Conservation (phyloP, 2,329 filamentous ascomycete genomes). For the Botrytis byssoidea region DNA sequence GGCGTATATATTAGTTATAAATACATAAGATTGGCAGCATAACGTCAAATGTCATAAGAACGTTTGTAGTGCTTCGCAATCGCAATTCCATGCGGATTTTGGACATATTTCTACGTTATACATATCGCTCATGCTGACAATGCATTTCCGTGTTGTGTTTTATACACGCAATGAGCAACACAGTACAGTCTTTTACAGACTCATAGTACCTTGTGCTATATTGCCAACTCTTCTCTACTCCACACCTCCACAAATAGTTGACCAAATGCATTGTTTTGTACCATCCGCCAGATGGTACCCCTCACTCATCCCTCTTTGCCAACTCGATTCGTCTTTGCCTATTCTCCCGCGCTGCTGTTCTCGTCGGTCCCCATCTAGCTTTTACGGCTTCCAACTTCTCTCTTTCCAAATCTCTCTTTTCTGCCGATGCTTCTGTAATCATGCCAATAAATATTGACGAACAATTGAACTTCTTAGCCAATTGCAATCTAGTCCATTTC, state of each 20-base stretch:
- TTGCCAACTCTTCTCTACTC: neutral
- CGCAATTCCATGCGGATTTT: neutral
- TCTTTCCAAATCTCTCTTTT: constrained; percentile 49
- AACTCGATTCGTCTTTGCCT: constrained; percentile 49
- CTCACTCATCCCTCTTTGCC: constrained; percentile 34
- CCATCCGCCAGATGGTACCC: neutral
- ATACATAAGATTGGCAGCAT: neutral
- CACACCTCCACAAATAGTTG: neutral
- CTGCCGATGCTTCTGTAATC: constrained; percentile 48
- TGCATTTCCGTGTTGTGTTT: neutral
- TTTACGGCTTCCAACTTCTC: constrained; percentile 49
- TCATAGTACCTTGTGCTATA: neutral
- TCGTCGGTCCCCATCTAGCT: constrained; percentile 57
- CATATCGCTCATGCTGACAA: constrained; percentile 6
- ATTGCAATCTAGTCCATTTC: constrained; percentile 52
- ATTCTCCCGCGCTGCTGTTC: constrained; percentile 55
- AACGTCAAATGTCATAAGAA: neutral
- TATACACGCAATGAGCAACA: constrained; percentile 11
- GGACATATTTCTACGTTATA: constrained; percentile 5
- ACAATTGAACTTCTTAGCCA: constrained; percentile 57
- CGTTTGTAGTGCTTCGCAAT: neutral
- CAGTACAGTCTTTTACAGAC: neutral
- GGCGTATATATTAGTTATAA: no score
- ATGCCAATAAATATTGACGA: constrained; percentile 57
- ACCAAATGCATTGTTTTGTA: neutral